Conservation (phyloP, 768 basidiomycete species). For the Rhizopogon roseolus region DNA sequence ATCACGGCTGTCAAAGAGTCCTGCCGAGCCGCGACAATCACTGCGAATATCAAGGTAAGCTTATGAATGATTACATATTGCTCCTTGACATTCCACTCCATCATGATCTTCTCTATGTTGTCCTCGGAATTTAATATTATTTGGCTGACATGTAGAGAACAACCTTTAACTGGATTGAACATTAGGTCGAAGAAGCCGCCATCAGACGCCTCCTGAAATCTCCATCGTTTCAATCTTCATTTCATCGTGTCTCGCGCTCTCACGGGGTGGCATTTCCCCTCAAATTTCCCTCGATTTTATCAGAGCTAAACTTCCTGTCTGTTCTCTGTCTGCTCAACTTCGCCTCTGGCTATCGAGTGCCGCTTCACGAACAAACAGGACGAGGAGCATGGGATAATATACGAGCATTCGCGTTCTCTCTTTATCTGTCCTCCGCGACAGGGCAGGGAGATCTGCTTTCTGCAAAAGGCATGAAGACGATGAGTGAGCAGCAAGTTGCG, state of each 20-base stretch:
- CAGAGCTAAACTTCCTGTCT: conserved; percentile 81
- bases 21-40: conserved; percentile 40
- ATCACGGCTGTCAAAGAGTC: conserved; percentile 51
- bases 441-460: conserved; percentile 57
- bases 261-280: conserved; percentile 79
- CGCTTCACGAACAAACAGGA: conserved; percentile 65
- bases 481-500: conserved; percentile 56
- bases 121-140: neutral
- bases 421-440: conserved; percentile 62
- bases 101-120: neutral
- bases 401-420: conserved; percentile 63
- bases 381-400: conserved; percentile 86
- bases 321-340: conserved; percentile 79
- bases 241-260: conserved; percentile 51
- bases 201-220: conserved; percentile 64
- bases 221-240: conserved; percentile 57
- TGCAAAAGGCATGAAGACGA: conserved; percentile 57
- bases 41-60: conserved; percentile 51
- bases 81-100: neutral
- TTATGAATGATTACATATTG: neutral
- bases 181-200: conserved; percentile 51
- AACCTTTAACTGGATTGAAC: conserved; percentile 7
- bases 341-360: conserved; percentile 73
- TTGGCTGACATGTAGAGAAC: neutral
- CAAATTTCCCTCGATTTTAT: conserved; percentile 64